Conservation (phyloP, 805 yeast species). For the Wickerhamiella qilinensis region DNA sequence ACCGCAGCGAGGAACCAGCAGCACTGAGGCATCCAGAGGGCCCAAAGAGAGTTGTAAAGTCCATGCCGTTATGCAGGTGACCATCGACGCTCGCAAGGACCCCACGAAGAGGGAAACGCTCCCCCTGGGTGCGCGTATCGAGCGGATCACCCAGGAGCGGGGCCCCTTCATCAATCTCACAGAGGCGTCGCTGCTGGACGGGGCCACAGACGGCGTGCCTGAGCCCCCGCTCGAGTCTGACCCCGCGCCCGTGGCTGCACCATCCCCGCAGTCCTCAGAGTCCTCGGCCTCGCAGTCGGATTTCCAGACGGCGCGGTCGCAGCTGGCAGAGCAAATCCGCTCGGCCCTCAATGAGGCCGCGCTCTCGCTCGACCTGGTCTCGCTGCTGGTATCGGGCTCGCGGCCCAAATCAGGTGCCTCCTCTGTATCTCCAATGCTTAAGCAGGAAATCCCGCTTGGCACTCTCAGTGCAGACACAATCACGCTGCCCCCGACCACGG, state of each 20-base stretch:
- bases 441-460: constrained; percentile 13
- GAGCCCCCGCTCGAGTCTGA: constrained; percentile 35
- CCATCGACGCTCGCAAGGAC: constrained; percentile 11
- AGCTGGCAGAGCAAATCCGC: constrained; percentile 17
- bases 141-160: constrained; percentile 41
- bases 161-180: constrained; percentile 43
- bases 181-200: too few relatives aligned
- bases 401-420: constrained; percentile 76
- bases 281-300: constrained; percentile 16
- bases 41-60: too few relatives aligned
- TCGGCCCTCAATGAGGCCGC: constrained; percentile 81
- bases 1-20: too few relatives aligned
- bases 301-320: not conserved
- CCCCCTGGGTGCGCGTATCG: constrained; percentile 28
- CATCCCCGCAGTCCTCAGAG: too few relatives aligned
- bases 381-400: constrained; percentile 60
- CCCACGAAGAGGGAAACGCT: constrained; percentile 1
- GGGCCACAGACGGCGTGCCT: too few relatives aligned
- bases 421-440: constrained; percentile 40
- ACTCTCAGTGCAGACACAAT: constrained; percentile 21
- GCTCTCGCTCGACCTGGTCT: constrained; percentile 70
- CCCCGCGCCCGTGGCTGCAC: constrained; percentile 4
- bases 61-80: constrained; percentile 10
- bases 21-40: too few relatives aligned
- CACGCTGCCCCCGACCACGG: not conserved